Base-by-base conservation (phyloP, 805 yeast species). In the Priceomyces medius region DNA sequence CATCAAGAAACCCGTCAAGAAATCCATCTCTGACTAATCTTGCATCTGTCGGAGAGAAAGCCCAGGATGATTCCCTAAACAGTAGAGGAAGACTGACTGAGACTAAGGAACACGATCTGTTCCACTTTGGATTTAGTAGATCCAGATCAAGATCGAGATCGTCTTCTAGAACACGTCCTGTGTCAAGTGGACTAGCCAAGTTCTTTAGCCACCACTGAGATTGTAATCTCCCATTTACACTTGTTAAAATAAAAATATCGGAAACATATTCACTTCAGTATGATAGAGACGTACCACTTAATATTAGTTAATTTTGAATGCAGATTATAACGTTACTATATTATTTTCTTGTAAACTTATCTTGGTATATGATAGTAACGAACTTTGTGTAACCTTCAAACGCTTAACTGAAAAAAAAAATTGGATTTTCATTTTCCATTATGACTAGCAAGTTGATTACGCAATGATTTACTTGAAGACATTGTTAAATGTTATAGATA, bases 381-480 rank as follows among this genome's bases (percentile, higher is more conserved):
- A n/a, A 16, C 14, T 27, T 32, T 32, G 35, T 32, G 35, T 32
- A 32, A 32, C n/a, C n/a, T n/a, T n/a, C n/a, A n/a, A n/a, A n/a
- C n/a, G n/a, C n/a, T n/a, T n/a, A n/a, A n/a, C n/a, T n/a, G n/a
- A 32, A 32, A 32, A 32, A 32, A 32, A 32, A 32, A 32, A 23
- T 31, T 6, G 24, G 23, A 5, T 32, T 12, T 20, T 32, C n/a
- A 20, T 8, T 10, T 31, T 31, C 34, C 9, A 7, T 4, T 13
- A 5, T 3, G 17, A 23, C 7, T 12, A 14, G 3, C 8, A 9
- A 14, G 4, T 18, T 18, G 21, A 32, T 5, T 8, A 32, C n/a
- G 19, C 13, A 2, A 91, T 91, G 99, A 80, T 91, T 40, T 88
- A 88, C 67, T 78, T 91, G 56, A 91, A 91, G 71, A 74, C 96